Evolutionary conservation across 768 basidiomycete genomes (phyloP).

Genomic region (Lactarius sp.): DNA sequence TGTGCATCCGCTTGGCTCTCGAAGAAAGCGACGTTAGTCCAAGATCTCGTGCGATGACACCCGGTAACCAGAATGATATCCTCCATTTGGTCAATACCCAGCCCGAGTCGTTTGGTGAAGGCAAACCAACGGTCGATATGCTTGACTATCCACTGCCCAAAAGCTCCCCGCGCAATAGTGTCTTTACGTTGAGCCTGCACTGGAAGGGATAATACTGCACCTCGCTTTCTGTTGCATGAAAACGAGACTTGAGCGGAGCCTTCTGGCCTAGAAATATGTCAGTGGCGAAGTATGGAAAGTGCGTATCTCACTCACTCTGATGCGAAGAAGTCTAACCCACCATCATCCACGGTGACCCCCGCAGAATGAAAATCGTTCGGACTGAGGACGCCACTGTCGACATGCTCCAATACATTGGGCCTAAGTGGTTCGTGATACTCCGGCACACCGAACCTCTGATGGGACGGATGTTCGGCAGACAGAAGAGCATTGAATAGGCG

Average conservation of each 20-base stretch:
- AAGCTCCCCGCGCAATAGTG: neutral
- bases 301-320: neutral
- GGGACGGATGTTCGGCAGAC: slow-evolving; percentile 6
- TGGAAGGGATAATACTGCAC: slow-evolving; percentile 7
- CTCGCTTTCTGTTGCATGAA: neutral
- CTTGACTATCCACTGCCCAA: slow-evolving; percentile 1
- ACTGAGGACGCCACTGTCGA: neutral
- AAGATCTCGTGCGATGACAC: neutral
- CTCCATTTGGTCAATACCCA: slow-evolving; percentile 4
- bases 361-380: neutral
- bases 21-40: neutral
- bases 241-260: neutral
- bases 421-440: neutral
- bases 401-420: neutral
- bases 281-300: neutral
- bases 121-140: neutral
- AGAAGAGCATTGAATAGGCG: slow-evolving; percentile 23
- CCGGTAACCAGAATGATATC: slow-evolving; percentile 8
- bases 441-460: neutral
- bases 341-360: neutral
- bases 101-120: neutral
- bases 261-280: neutral
- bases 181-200: neutral
- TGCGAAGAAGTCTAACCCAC: neutral
- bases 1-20: neutral